These are phyloP conservation scores for Fraxinus cuspidata DNA, from an alignment of 257 asterid genomes.

Conservation along the genomic window DNA sequence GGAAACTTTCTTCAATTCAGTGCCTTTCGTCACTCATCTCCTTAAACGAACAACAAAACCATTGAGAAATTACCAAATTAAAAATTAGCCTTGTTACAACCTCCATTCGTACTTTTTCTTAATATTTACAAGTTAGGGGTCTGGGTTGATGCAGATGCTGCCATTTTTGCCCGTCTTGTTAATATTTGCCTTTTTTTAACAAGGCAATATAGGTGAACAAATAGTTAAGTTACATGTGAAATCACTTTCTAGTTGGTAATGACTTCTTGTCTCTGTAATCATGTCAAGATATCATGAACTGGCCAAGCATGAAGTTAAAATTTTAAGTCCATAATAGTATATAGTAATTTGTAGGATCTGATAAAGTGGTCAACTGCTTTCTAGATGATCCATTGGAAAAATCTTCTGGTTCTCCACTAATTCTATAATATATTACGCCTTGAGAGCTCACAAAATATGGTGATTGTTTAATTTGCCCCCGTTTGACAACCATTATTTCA, in stretches of 20 bases:
- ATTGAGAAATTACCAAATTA: background rate
- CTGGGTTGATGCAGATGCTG: background rate
- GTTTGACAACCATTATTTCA: too few relatives aligned
- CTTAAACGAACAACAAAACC: background rate
- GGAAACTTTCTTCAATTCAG: background rate
- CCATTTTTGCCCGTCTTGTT: background rate
- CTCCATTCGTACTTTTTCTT: background rate
- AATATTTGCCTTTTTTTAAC: background rate
- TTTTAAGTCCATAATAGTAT: background rate
- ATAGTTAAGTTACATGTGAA: background rate
- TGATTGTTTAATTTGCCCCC: background rate
- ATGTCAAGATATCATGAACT: background rate
- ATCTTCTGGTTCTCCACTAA: background rate
- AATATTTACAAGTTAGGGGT: background rate
- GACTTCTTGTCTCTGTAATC: background rate
- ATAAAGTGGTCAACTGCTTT: background rate
- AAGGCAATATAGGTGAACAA: background rate
- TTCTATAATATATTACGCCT: background rate
- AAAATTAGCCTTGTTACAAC: background rate
- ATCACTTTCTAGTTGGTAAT: background rate
- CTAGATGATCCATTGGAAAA: background rate
- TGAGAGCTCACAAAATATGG: background rate
- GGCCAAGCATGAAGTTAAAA: background rate
- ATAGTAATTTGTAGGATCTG: background rate
- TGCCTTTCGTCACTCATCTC: background rate